phyloP scores from a whole-genome alignment of 306 rosid genomes.

The Cucurbita maxima region DNA sequence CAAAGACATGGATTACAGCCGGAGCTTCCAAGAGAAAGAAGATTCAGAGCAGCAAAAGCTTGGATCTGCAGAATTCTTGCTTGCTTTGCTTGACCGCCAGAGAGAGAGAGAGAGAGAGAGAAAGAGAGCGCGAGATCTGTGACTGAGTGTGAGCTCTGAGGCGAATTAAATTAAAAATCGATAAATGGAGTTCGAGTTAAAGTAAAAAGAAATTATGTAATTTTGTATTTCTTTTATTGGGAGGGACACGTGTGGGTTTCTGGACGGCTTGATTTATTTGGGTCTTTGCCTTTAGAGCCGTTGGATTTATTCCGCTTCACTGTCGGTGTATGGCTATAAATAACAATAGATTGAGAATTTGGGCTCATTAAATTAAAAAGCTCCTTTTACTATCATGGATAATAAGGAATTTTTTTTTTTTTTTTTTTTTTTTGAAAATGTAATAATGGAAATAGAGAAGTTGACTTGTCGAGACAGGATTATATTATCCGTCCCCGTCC shows the following conservation, averaged over 20 bases:
- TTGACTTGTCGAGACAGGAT: too few relatives aligned
- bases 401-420: too few relatives aligned
- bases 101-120: background rate
- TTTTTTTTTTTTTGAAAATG: too few relatives aligned
- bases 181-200: background rate
- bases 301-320: background rate
- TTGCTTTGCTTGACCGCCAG: background rate
- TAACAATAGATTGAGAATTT: background rate
- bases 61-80: slow-evolving; percentile 10
- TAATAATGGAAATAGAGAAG: too few relatives aligned
- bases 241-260: background rate
- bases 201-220: too few relatives aligned
- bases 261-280: background rate
- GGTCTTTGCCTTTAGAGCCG: background rate
- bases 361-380: too few relatives aligned
- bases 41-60: background rate
- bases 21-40: background rate
- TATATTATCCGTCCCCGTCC: too few relatives aligned
- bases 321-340: background rate
- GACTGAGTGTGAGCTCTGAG: background rate
- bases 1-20: slow-evolving; percentile 19
- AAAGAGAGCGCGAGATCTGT: background rate
- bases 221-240: background rate
- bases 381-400: too few relatives aligned
- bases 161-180: background rate